Base-by-base conservation (phyloP, 2,329 filamentous ascomycete genomes). In the Aspergillaceae sp. region DNA sequence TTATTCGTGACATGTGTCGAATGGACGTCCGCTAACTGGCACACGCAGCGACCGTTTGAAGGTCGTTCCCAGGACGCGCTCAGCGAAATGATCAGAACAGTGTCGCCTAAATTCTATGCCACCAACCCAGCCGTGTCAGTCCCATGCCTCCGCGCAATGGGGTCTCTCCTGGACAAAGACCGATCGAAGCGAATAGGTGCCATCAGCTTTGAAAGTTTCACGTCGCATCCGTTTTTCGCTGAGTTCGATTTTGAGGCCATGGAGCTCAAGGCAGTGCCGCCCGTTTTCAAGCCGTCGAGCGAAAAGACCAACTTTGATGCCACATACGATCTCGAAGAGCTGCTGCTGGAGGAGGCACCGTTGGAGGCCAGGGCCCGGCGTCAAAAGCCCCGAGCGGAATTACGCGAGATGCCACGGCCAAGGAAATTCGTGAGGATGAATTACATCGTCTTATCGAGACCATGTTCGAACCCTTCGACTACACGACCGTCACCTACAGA, bases 221-320 rank as follows among this genome's bases (percentile, higher is more conserved):
- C 80, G 4, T 77, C 87, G 52, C 86, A 96, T 60, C 84, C 89
- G 5, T 97, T 97, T 73, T 98, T 98, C 73, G 78, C 83, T 36
- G 72, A 78, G 2, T 80, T 97, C 55, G 85, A 97, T 62, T 98
- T 98, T 55, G 81, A 80, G 9, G 82, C 83, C 0, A 70, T 98
- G 33, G 87, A 95, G 63, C 76, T 81, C 52, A 97, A 96, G 64
- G 82, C 89, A 61, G 83, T 97, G 40, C 84, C 90, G 56, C 92
- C 92, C 0, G 82, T 97, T 3, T 98, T 98, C 64, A 79, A 86
- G 19, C 92, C 92, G 0, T 95, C 91, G 0, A 90, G 88, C 46
- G 92, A 97, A 42, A 98, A 98, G 77, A 97, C 92, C 3, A 98
- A 98, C 65, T 98, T 98, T 56, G 92, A 98, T 67, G 92, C 92